Evolutionary conservation across 2,329 filamentous ascomycete genomes (phyloP).

Genomic region (Talaromyces piceae): DNA sequence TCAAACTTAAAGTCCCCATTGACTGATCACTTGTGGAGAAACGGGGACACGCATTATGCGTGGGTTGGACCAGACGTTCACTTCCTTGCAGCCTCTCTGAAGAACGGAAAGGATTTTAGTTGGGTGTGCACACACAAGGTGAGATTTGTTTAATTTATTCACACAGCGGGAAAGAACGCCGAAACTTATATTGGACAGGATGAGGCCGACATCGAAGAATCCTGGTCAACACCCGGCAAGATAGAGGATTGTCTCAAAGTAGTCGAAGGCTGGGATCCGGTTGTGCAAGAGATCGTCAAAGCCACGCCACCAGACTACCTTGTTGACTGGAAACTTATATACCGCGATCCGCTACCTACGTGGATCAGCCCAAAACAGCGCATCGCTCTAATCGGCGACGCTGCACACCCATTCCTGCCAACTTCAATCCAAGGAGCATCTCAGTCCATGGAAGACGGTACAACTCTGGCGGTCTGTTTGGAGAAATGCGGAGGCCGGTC

Average conservation of each 20-base stretch:
- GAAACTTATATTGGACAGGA: slow-evolving; percentile 25
- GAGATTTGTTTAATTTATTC: background rate
- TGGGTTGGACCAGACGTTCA: slow-evolving; percentile 44
- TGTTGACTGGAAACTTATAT: slow-evolving; percentile 21
- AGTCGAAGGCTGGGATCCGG: slow-evolving; percentile 26
- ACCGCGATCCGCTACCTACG: slow-evolving; percentile 19
- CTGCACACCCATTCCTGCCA: slow-evolving; percentile 35
- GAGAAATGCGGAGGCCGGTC: slow-evolving; percentile 14
- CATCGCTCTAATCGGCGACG: slow-evolving; percentile 29
- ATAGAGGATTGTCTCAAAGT: slow-evolving; percentile 42
- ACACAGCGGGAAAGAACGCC: background rate
- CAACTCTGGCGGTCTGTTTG: slow-evolving; percentile 25
- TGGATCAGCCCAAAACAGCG: slow-evolving; percentile 19
- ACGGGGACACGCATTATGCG: slow-evolving; percentile 43
- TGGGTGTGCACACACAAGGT: slow-evolving; percentile 50
- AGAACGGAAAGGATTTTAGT: slow-evolving; percentile 44
- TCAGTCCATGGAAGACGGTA: slow-evolving; percentile 38
- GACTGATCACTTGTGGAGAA: slow-evolving; percentile 41
- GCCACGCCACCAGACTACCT: slow-evolving; percentile 24
- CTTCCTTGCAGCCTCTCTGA: slow-evolving; percentile 42
- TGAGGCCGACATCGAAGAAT: slow-evolving; percentile 47
- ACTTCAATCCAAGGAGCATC: slow-evolving; percentile 39
- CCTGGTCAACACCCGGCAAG: slow-evolving; percentile 46
- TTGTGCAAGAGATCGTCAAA: slow-evolving; percentile 19
- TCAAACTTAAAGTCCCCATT: slow-evolving; percentile 1